Base-by-base conservation (phyloP, 1,284 basidiomycete species). In the Rhizoctonia solani region DNA sequence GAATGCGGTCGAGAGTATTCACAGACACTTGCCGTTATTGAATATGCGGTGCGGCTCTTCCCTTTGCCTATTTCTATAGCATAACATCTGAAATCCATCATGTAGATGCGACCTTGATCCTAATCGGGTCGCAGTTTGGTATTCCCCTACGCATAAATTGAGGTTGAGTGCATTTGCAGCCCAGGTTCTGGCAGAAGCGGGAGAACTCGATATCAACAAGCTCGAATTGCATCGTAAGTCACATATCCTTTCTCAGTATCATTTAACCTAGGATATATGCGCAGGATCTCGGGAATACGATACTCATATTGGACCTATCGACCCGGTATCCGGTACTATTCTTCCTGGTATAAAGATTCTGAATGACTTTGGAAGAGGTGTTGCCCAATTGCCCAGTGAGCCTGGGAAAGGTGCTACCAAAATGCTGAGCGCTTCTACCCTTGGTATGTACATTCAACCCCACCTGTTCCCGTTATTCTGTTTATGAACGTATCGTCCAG, bases 21-120 rank as follows among this genome's bases (percentile, higher is more conserved):
- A 87, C 74, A 76, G 76, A n/a, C 85, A 87, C 74, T 74, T 87
- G 21, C 85, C 86, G 0, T 72, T 87, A 52, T 74, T 83, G n/a
- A 84, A 84, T 71, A 87, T 88, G 85, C 75, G 78, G 77, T 79
- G 66, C 14, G 72, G 34, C 37, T 47, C n/a, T 21, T 19, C 29
- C 37, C n/a, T 47, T 19, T 49, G n/a, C n/a, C n/a, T 11, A 25
- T 54, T 23, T 29, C 14, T 23, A 30, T 34, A 13, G 34, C 8
- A 6, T 6, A 46, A 5, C 5, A 46, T 19, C n/a, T 19, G n/a
- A 46, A 52, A 52, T 16, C 23, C 29, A 47, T 55, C 27, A 4
- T 9, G 8, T 55, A 79, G 84, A 70, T 87, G 85, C 69, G 83
- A 86, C 70, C 70, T 87, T 53, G 82, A 83, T 65, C 79, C 82